Evolutionary conservation across 176 grass and related monocot species (phyloP).

Genomic region (Lolium perenne): DNA sequence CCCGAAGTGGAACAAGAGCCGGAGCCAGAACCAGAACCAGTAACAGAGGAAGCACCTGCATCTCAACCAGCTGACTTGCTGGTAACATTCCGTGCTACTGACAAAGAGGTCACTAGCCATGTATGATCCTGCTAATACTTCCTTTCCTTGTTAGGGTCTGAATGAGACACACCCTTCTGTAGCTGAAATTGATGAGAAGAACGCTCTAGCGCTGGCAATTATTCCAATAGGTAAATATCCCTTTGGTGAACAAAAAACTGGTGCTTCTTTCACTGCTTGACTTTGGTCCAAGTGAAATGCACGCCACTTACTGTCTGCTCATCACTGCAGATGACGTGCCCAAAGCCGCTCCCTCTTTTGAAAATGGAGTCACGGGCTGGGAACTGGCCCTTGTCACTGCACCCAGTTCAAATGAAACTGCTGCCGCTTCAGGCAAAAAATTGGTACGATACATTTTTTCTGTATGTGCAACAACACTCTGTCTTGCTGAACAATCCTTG

Average conservation of each 20-base stretch:
- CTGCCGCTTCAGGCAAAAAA: constrained; percentile 73
- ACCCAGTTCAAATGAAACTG: constrained; percentile 81
- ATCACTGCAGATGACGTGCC: constrained; percentile 68
- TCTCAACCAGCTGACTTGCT: constrained; percentile 79
- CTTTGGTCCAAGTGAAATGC: constrained; percentile 7
- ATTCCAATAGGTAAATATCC: constrained; percentile 79
- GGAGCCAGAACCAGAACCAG: constrained; percentile 74
- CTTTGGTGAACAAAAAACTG: not conserved
- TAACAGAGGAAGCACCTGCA: constrained; percentile 62
- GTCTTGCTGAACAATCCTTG: not conserved
- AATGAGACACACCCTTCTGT: constrained; percentile 58
- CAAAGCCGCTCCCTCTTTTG: constrained; percentile 47
- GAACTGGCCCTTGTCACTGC: constrained; percentile 92
- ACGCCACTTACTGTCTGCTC: not conserved
- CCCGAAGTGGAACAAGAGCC: constrained; percentile 52
- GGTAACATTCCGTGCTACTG: constrained; percentile 53
- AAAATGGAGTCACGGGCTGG: constrained; percentile 94
- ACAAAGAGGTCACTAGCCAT: not conserved
- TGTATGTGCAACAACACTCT: not conserved
- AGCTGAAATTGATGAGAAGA: constrained; percentile 81
- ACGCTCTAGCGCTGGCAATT: constrained; percentile 92
- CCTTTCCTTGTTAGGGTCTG: constrained; percentile 60
- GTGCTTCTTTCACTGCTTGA: not conserved
- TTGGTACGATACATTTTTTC: constrained; percentile 60
- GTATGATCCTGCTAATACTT: not conserved